Evolutionary conservation across 345 rosid species (phyloP).

Genomic region (Gossypium raimondii): DNA sequence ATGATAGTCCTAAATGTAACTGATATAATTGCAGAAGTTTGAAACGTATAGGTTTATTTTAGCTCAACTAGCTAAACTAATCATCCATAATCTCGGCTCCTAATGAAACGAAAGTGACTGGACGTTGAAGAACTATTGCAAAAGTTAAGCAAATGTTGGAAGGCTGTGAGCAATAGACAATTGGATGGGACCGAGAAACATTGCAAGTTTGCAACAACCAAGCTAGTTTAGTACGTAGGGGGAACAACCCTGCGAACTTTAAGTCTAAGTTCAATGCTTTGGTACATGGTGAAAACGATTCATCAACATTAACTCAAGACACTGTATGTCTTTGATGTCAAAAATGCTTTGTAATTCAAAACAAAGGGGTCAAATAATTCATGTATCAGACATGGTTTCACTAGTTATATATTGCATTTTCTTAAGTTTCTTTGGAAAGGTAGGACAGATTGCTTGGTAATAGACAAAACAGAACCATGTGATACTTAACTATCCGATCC

Average conservation of each 20-base stretch:
- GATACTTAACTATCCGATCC: background rate
- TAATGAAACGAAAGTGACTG: background rate
- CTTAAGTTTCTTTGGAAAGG: background rate
- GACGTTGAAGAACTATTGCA: background rate
- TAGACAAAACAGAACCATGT: background rate
- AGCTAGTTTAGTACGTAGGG: background rate
- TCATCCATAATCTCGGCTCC: background rate
- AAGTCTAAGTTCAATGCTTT: slow-evolving; percentile 1
- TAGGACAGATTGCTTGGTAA: background rate
- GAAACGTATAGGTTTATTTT: background rate
- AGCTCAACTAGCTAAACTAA: background rate
- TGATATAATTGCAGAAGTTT: background rate
- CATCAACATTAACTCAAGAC: background rate
- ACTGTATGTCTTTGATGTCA: background rate
- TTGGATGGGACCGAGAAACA: background rate
- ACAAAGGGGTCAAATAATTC: background rate
- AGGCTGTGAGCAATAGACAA: background rate
- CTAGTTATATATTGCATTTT: background rate
- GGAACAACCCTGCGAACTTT: background rate
- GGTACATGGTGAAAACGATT: background rate
- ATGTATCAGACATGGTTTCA: background rate
- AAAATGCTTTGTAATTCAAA: background rate
- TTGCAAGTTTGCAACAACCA: background rate
- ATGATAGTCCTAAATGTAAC: background rate
- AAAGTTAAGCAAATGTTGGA: background rate